These are phyloP conservation scores for Plasmodium falciparum DNA, from an alignment of 169 alveolate genomes.

Conservation along the genomic window DNA sequence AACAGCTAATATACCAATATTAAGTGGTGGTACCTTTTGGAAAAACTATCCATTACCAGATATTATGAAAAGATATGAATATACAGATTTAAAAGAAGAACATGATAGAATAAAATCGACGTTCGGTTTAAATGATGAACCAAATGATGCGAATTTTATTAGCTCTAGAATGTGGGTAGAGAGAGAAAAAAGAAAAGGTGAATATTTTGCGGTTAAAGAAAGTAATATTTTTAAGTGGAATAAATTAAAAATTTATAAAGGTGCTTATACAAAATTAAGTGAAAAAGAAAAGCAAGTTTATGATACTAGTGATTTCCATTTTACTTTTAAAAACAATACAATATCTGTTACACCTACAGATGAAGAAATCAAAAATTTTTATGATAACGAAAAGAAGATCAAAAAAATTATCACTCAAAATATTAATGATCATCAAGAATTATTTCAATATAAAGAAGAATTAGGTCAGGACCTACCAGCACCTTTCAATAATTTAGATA, in stretches of 20 bases:
- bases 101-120: conserved; percentile 77
- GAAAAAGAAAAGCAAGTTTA: conserved; percentile 79
- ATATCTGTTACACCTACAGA: conserved; percentile 83
- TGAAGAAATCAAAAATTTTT: conserved; percentile 80
- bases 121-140: conserved; percentile 88
- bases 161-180: conserved; percentile 89
- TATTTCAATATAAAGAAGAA: conserved; percentile 66
- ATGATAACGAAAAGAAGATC: conserved; percentile 80
- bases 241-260: conserved; percentile 81
- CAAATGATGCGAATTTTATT: conserved; percentile 83
- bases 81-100: conserved; percentile 74
- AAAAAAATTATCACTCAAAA: conserved; percentile 73
- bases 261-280: conserved; percentile 78
- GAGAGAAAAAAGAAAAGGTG: conserved; percentile 83
- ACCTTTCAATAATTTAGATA: conserved; percentile 45
- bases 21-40: conserved; percentile 92
- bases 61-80: conserved; percentile 75
- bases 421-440: conserved; percentile 61
- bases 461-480: conserved; percentile 57
- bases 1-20: conserved; percentile 86
- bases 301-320: conserved; percentile 85
- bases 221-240: conserved; percentile 88
- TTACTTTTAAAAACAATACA: conserved; percentile 82
- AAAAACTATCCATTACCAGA: conserved; percentile 71
- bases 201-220: conserved; percentile 90